phyloP scores from a whole-genome alignment of 495 filamentous ascomycete species.

The Talaromyces ruber region DNA sequence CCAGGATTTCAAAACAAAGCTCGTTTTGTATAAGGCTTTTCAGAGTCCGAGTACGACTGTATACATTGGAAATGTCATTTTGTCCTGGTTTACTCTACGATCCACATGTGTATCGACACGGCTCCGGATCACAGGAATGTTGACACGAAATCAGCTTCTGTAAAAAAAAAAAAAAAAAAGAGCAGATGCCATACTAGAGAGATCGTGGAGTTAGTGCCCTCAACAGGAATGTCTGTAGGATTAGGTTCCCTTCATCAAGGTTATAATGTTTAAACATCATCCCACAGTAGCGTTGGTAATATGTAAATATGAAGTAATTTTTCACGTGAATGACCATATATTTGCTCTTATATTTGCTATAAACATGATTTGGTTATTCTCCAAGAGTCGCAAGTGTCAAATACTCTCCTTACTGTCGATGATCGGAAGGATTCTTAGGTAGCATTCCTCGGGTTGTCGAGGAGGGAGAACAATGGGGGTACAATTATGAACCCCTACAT shows the following conservation, averaged over 20 bases:
- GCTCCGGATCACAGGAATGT: not conserved
- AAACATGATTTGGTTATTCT: not conserved
- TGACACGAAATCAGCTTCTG: not conserved
- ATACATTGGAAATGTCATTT: not conserved
- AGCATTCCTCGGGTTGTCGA: not conserved
- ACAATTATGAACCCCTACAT: not conserved
- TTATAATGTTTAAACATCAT: not conserved
- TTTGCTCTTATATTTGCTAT: too few species aligned
- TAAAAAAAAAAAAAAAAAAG: not conserved
- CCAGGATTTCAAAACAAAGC: not conserved
- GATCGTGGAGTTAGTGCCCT: not conserved
- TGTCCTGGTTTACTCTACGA: not conserved
- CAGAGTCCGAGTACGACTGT: not conserved
- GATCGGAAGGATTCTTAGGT: not conserved
- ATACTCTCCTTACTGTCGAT: not conserved
- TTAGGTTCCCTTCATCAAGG: not conserved
- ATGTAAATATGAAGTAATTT: not conserved
- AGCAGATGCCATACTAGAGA: not conserved
- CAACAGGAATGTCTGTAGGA: not conserved
- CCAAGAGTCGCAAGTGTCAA: not conserved
- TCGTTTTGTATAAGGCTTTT: not conserved
- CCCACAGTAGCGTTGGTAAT: not conserved
- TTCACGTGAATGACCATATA: not conserved
- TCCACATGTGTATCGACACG: not conserved
- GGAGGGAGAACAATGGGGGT: not conserved